Conservation (phyloP, 805 yeast genomes). For the Cyberlindnera nakhonratchasimensis region DNA sequence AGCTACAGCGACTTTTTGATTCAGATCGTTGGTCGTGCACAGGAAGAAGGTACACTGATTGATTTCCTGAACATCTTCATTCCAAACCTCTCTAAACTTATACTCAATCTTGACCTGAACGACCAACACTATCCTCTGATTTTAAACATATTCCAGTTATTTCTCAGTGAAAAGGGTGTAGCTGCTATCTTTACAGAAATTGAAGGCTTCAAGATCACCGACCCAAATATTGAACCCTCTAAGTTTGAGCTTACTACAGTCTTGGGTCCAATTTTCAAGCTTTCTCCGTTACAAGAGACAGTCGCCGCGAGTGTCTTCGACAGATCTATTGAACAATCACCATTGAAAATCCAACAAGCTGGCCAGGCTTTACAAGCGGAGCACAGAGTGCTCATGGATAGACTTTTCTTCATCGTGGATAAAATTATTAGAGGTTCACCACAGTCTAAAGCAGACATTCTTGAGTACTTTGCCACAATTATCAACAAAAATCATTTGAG, state of each 20-base stretch:
- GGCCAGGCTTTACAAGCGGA: constrained; percentile 64
- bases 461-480: constrained; percentile 67
- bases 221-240: constrained; percentile 40
- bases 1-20: constrained; percentile 45
- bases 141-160: constrained; percentile 52
- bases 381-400: constrained; percentile 52
- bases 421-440: constrained; percentile 72
- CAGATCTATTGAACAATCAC: constrained; percentile 30
- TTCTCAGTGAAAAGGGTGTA: constrained; percentile 57
- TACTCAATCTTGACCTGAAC: constrained; percentile 39
- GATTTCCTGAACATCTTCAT: constrained; percentile 57
- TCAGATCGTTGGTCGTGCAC: constrained; percentile 54
- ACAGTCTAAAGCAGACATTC: constrained; percentile 56
- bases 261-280: constrained; percentile 71
- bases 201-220: constrained; percentile 49
- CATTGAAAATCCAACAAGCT: constrained; percentile 44
- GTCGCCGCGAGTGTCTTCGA: constrained; percentile 46
- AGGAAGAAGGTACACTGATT: constrained; percentile 60
- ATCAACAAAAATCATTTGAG: constrained; percentile 84
- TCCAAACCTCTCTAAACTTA: constrained; percentile 35
- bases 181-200: constrained; percentile 57
- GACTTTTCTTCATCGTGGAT: constrained; percentile 68
- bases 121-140: constrained; percentile 51
- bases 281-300: constrained; percentile 68
- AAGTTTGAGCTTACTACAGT: constrained; percentile 59